These are phyloP conservation scores for Gaertneriomyces semiglobifer DNA, from an alignment of 192 early-diverging fungal species.

Conservation along the genomic window DNA sequence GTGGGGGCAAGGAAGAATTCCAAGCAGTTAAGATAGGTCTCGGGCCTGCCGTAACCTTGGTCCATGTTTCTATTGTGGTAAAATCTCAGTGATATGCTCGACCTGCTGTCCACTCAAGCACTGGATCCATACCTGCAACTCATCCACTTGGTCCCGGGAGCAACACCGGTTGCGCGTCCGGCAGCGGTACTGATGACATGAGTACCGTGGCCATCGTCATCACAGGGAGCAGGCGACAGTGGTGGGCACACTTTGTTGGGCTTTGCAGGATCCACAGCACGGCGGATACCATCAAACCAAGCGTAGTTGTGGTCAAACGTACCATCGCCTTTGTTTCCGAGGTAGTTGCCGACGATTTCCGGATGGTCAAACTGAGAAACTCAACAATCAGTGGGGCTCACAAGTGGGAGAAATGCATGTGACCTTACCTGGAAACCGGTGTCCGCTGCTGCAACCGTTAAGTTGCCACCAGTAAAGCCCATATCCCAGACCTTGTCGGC, in stretches of 20 bases:
- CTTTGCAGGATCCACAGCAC: slow-evolving; percentile 11
- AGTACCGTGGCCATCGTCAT: slow-evolving; percentile 5
- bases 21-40: slow-evolving; percentile 18
- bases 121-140: not conserved
- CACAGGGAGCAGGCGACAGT: not conserved
- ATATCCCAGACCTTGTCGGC: slow-evolving; percentile 6
- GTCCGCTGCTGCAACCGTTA: slow-evolving; percentile 8
- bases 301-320: slow-evolving; percentile 13
- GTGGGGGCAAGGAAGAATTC: slow-evolving; percentile 23
- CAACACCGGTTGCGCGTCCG: not conserved
- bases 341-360: slow-evolving; percentile 6
- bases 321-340: not conserved
- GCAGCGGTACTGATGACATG: not conserved
- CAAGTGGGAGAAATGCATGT: too few relatives aligned
- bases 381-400: too few relatives aligned
- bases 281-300: slow-evolving; percentile 18
- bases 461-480: slow-evolving; percentile 8
- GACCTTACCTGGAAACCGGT: not conserved
- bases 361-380: not conserved
- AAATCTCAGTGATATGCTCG: too few relatives aligned
- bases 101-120: too few relatives aligned
- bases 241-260: slow-evolving; percentile 5
- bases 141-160: slow-evolving; percentile 6
- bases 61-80: slow-evolving; percentile 5
- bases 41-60: slow-evolving; percentile 17